Evolutionary conservation across 1,139 yeast species (phyloP).

Genomic region (Candida anutae): DNA sequence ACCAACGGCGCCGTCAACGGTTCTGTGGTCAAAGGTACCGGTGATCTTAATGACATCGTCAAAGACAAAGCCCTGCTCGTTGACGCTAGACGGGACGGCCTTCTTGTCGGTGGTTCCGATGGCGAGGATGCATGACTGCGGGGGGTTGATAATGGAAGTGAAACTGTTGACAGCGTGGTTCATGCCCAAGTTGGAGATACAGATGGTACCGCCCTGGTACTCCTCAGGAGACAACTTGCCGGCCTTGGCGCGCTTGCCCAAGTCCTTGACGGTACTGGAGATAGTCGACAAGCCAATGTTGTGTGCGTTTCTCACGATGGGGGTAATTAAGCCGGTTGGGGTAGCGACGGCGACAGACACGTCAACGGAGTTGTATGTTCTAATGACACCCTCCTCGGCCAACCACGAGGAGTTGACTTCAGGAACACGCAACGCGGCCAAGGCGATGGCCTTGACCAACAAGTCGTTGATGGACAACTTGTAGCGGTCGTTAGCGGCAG

Average conservation of each 20-base stretch:
- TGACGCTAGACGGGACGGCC: slow-evolving; percentile 87
- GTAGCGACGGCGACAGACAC: slow-evolving; percentile 98
- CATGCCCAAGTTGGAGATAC: slow-evolving; percentile 98
- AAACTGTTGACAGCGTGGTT: slow-evolving; percentile 86
- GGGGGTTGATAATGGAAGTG: slow-evolving; percentile 97
- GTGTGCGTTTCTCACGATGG: slow-evolving; percentile 85
- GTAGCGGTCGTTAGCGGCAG: slow-evolving; percentile 79
- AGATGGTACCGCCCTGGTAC: slow-evolving; percentile 98
- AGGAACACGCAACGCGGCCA: slow-evolving; percentile 86
- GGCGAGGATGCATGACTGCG: slow-evolving; percentile 91
- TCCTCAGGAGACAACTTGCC: slow-evolving; percentile 92
- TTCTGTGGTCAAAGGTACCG: slow-evolving; percentile 97
- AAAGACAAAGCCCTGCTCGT: slow-evolving; percentile 86
- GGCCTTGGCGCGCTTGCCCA: slow-evolving; percentile 93
- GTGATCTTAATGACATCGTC: slow-evolving; percentile 88
- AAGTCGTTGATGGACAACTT: slow-evolving; percentile 91
- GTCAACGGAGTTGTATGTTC: slow-evolving; percentile 88
- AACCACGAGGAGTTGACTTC: slow-evolving; percentile 93
- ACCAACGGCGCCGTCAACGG: slow-evolving; percentile 95
- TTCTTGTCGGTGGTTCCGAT: slow-evolving; percentile 88
- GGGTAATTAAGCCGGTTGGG: slow-evolving; percentile 94
- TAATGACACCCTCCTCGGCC: slow-evolving; percentile 79
- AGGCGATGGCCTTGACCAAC: slow-evolving; percentile 87
- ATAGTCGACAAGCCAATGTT: slow-evolving; percentile 77
- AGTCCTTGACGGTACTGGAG: slow-evolving; percentile 78